Base-by-base conservation (phyloP, 148 eudicot species). In the Fallopia convolvulus region DNA sequence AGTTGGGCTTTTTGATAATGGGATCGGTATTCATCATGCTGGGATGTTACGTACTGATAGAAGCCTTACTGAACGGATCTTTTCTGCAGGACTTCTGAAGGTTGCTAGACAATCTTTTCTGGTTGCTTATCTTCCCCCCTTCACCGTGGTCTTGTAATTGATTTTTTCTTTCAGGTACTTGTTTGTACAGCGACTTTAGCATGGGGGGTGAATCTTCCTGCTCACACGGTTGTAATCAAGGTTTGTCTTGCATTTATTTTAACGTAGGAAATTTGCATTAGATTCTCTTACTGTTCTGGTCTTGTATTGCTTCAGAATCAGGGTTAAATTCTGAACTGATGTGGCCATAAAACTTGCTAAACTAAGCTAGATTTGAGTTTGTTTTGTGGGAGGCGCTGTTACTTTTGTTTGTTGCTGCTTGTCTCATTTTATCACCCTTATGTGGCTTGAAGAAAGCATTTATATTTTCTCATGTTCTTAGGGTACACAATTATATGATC, bases 141-240 rank as follows among this genome's bases (percentile, higher is more conserved):
- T 13, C 11, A 15, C 21, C 1, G 18, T 3, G 7, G n/a, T 36
- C n/a, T 36, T 33, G 46, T 68, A 68, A 68, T 68, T 39, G 72
- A 68, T 3, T 33, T 2, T 68, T 63, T 17, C 20, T 48, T 84
- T 79, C 83, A 92, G 97, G 99, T 93, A 30, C 99, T 93, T 81
- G 97, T 90, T 75, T 96, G 99, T 84, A 96, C 99, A 44, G 99
- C 99, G 74, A 96, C 99, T 79, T 81, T 96, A 86, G 99, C 99
- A 75, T 96, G 99, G 99, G 99, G 99, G 74, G 99, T 96, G 30
- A 96, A 96, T 85, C 85, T 96, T 83, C 99, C 99, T 76, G 99
- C 99, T 82, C 99, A 96, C 81, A 96, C 99, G 41, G 99, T 96
- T 77, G 99, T 96, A 82, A 96, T 96, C 53, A 96, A 96, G 99